Evolutionary conservation across 2,329 filamentous ascomycete genomes (phyloP).

Genomic region (Nemania sp.): DNA sequence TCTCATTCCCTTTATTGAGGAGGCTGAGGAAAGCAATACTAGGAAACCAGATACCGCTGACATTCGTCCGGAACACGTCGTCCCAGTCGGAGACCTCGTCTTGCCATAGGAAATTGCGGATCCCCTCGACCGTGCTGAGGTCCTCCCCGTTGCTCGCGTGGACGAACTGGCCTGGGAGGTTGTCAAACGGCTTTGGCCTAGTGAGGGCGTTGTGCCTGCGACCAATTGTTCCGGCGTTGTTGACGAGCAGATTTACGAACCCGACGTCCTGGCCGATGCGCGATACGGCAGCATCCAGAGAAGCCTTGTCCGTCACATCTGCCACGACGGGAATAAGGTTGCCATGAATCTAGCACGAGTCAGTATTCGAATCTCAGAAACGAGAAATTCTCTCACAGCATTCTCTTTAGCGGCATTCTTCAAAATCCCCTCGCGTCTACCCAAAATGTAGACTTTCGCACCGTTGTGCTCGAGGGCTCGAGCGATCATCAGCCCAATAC

Average conservation of each 20-base stretch:
- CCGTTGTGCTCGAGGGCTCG: conserved; percentile 26
- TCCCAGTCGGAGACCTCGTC: conserved; percentile 22
- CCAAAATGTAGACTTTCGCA: conserved; percentile 29
- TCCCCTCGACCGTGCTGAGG: conserved; percentile 17
- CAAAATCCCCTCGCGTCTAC: conserved; percentile 24
- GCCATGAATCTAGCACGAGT: conserved; percentile 11
- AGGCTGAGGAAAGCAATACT: conserved; percentile 20
- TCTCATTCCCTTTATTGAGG: conserved; percentile 22
- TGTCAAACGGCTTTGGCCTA: conserved; percentile 12
- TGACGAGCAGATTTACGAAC: conserved; percentile 21
- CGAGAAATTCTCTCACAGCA: conserved; percentile 5
- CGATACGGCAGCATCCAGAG: conserved; percentile 18
- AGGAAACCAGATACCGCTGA: conserved; percentile 21
- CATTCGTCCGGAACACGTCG: conserved; percentile 18
- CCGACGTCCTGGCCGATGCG: conserved; percentile 15
- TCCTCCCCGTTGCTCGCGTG: conserved; percentile 14
- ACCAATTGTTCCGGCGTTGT: conserved; percentile 21
- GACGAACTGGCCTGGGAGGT: conserved; percentile 19
- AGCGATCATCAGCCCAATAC: conserved; percentile 23
- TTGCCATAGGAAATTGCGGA: conserved; percentile 22
- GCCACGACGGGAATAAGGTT: conserved; percentile 19
- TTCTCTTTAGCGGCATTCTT: conserved; percentile 20
- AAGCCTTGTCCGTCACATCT: conserved; percentile 19
- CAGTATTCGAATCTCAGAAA: not conserved
- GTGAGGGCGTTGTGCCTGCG: conserved; percentile 18